Conservation (phyloP, 2,329 filamentous ascomycete genomes). For the Sclerotinia sclerotiorum region DNA sequence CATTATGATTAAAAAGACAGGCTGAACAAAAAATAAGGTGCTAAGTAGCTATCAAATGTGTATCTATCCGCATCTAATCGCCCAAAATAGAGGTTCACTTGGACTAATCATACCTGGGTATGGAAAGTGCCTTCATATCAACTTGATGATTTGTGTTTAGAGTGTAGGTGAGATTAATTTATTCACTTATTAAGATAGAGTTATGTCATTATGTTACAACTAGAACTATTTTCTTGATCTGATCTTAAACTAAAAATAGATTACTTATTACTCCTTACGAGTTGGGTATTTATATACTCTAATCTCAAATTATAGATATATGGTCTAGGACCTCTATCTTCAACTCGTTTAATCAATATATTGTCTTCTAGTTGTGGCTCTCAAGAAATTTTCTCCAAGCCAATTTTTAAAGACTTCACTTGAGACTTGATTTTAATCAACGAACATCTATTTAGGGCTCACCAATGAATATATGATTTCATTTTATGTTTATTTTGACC, state of each 20-base stretch:
- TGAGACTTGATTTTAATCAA: neutral
- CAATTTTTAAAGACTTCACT: neutral
- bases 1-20: too few relatives aligned
- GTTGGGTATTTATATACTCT: neutral
- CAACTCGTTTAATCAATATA: neutral
- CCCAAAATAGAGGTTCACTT: too few relatives aligned
- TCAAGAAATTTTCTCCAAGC: neutral
- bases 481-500: neutral
- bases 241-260: neutral
- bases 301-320: neutral
- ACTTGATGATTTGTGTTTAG: too few relatives aligned
- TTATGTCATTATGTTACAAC: too few relatives aligned
- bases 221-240: too few relatives aligned
- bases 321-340: neutral
- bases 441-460: neutral
- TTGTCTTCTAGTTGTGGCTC: neutral
- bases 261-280: neutral
- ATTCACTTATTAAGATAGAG: too few relatives aligned
- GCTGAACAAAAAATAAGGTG: too few relatives aligned
- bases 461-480: neutral
- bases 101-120: too few relatives aligned
- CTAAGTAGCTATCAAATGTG: too few relatives aligned
- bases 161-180: too few relatives aligned
- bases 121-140: too few relatives aligned
- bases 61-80: too few relatives aligned